A percentile compares a stretch with the other conserved stretches of the same genome.
phyloP scores from a whole-genome alignment of 495 filamentous ascomycete species.

The Lasiosphaeria hispida region DNA sequence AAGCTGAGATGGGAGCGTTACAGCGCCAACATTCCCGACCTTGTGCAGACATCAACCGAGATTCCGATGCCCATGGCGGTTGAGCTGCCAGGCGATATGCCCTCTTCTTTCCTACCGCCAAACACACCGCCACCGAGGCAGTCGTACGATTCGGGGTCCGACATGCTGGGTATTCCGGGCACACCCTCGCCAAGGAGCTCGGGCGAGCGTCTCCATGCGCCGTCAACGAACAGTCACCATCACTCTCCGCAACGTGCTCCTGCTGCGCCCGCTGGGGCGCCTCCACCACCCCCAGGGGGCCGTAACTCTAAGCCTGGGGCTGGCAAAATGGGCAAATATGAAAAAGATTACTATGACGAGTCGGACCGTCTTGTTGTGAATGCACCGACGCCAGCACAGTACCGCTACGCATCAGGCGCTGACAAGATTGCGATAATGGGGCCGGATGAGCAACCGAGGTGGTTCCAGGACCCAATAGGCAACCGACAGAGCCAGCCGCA shows the following conservation, averaged over 20 bases:
- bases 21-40: slow-evolving; percentile 26
- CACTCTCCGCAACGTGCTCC: slow-evolving; percentile 27
- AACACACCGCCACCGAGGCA: slow-evolving; percentile 37
- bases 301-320: slow-evolving; percentile 23
- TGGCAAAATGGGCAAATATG: slow-evolving; percentile 15
- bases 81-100: slow-evolving; percentile 49
- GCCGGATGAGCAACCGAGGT: slow-evolving; percentile 56
- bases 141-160: slow-evolving; percentile 48
- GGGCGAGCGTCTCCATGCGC: slow-evolving; percentile 38
- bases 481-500: slow-evolving; percentile 40
- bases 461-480: slow-evolving; percentile 39
- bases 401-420: slow-evolving; percentile 42
- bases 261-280: slow-evolving; percentile 33
- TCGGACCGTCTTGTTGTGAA: slow-evolving; percentile 47
- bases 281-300: slow-evolving; percentile 32
- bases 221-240: slow-evolving; percentile 31
- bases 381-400: slow-evolving; percentile 54
- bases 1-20: slow-evolving; percentile 43
- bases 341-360: slow-evolving; percentile 31
- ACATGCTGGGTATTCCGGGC: slow-evolving; percentile 38
- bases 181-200: slow-evolving; percentile 46
- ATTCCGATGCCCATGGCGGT: slow-evolving; percentile 42
- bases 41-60: slow-evolving; percentile 32
- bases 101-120: slow-evolving; percentile 24
- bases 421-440: slow-evolving; percentile 63